These are phyloP conservation scores for Cladosporium austrohemisphaericum DNA, from an alignment of 2,329 filamentous ascomycete genomes.

Conservation along the genomic window DNA sequence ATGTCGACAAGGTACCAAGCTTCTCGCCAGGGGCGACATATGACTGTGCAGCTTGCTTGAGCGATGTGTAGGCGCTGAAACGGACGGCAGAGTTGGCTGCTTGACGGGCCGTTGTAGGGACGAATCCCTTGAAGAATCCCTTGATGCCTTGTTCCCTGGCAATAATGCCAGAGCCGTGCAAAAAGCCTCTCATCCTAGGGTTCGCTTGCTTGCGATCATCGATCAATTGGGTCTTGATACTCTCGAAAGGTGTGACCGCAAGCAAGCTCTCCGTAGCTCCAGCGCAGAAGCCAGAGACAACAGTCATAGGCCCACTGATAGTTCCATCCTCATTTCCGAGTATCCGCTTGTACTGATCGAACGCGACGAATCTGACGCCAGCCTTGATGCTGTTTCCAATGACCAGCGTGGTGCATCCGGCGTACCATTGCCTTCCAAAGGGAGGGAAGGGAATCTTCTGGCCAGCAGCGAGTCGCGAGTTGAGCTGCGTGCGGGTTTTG, in stretches of 20 bases:
- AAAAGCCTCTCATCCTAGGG: conserved; percentile 84
- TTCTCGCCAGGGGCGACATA: conserved; percentile 95
- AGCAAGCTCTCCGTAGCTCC: conserved; percentile 90
- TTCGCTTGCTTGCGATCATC: conserved; percentile 86
- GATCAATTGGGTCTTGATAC: conserved; percentile 97
- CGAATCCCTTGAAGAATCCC: conserved; percentile 95
- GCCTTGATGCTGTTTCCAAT: conserved; percentile 97
- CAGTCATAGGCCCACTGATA: conserved; percentile 83
- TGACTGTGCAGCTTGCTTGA: conserved; percentile 87
- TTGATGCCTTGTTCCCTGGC: conserved; percentile 79
- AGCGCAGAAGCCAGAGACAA: conserved; percentile 89
- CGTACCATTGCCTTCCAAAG: conserved; percentile 94
- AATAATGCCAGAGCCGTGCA: conserved; percentile 85
- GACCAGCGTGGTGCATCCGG: conserved; percentile 93
- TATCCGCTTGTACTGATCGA: conserved; percentile 86
- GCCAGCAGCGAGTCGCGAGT: conserved; percentile 72
- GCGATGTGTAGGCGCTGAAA: conserved; percentile 88
- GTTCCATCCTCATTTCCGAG: conserved; percentile 81
- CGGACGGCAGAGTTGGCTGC: conserved; percentile 90
- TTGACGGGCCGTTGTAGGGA: conserved; percentile 90
- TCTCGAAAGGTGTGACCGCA: conserved; percentile 94
- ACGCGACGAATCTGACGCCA: conserved; percentile 92
- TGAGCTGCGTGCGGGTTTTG: conserved; percentile 92
- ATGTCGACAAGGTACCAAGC: conserved; percentile 80
- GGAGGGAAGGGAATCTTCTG: conserved; percentile 93